A percentile compares a stretch with the other conserved stretches of the same genome.
These are phyloP conservation scores for Acacia pycnantha DNA, from an alignment of 331 rosid species.

Conservation along the genomic window DNA sequence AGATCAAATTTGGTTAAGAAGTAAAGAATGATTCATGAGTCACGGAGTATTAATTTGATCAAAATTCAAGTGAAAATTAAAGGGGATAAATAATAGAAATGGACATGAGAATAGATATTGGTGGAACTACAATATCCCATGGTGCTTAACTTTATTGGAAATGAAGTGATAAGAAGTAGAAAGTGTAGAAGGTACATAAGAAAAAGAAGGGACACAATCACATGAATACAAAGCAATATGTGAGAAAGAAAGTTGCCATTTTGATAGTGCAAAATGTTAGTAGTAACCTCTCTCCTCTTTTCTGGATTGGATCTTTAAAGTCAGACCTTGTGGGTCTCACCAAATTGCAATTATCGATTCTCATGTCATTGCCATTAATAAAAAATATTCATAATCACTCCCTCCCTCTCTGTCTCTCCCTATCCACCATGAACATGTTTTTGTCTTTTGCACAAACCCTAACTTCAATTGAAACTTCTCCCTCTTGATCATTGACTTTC, in stretches of 20 bases:
- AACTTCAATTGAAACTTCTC: not conserved
- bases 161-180: not conserved
- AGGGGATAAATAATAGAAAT: not conserved
- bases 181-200: not conserved
- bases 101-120: not conserved
- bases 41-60: not conserved
- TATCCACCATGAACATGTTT: not conserved
- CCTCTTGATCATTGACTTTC: not conserved
- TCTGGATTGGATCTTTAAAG: conserved; percentile 7
- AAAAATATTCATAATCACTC: not conserved
- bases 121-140: not conserved
- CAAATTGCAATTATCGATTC: not conserved
- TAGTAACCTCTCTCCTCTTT: not conserved
- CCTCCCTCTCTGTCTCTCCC: not conserved
- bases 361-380: not conserved
- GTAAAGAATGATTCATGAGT: not conserved
- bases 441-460: not conserved
- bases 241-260: not conserved
- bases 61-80: not conserved
- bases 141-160: not conserved
- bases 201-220: conserved; percentile 2
- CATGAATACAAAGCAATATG: not conserved
- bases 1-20: not conserved
- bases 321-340: not conserved
- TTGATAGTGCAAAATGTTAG: not conserved